Evolutionary conservation across 73 alveolate species (phyloP).

Genomic region (Loxodes magnus): DNA sequence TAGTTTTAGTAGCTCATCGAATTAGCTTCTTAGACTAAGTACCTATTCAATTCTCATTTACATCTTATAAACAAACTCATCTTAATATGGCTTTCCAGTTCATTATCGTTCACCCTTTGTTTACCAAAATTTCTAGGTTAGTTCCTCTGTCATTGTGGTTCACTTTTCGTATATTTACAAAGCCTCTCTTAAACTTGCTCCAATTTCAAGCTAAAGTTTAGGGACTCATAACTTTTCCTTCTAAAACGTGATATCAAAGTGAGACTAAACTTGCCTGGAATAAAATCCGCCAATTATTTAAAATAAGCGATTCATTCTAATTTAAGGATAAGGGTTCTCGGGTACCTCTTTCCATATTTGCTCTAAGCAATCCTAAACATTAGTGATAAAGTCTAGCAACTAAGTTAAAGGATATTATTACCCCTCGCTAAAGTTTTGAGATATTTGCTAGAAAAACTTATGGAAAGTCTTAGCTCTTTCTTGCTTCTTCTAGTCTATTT

Average conservation of each 20-base stretch:
- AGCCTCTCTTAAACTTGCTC: no score
- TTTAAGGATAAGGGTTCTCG: conserved; percentile 39
- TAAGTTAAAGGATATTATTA: conserved; percentile 28
- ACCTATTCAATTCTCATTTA: conserved; percentile 36
- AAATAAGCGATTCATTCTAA: conserved; percentile 44
- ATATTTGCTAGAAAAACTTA: conserved; percentile 24
- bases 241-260: conserved; percentile 26
- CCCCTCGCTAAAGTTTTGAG: conserved; percentile 27
- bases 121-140: conserved; percentile 32
- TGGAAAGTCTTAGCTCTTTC: conserved; percentile 39
- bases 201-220: conserved; percentile 44
- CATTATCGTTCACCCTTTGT: conserved; percentile 17
- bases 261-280: conserved; percentile 38
- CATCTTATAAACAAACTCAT: conserved; percentile 25
- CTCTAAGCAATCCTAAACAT: conserved; percentile 37
- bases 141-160: conserved; percentile 30
- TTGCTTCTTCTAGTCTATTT: conserved; percentile 11
- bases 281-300: conserved; percentile 29
- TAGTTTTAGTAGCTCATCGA: conserved; percentile 52
- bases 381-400: conserved; percentile 27
- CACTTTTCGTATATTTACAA: conserved; percentile 37
- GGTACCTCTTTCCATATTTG: conserved; percentile 38
- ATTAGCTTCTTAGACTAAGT: conserved; percentile 42
- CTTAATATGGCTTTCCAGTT: conserved; percentile 28
- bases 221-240: conserved; percentile 39